A percentile compares a stretch with the other conserved stretches of the same genome.
These are phyloP conservation scores for Rhizomucor miehei DNA, from an alignment of 371 early-diverging fungal genomes.

Conservation along the genomic window DNA sequence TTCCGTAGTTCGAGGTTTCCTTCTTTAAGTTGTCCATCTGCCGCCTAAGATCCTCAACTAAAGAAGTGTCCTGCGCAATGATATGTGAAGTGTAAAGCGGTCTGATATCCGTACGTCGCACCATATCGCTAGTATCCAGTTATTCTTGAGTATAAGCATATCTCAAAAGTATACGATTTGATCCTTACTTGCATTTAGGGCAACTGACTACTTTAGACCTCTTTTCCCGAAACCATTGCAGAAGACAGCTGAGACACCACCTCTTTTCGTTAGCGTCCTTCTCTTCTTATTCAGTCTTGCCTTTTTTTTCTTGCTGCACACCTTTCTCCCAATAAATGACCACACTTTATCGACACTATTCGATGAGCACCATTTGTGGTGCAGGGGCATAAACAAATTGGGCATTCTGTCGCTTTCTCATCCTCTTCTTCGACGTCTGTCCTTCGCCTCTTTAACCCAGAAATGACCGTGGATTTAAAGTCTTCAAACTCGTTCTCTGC, in stretches of 20 bases:
- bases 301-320: not conserved
- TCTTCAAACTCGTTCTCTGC: not conserved
- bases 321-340: not conserved
- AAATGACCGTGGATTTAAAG: not conserved
- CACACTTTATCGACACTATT: not conserved
- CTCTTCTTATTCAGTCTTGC: not conserved
- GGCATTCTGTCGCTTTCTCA: not conserved
- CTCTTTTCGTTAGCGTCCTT: not conserved
- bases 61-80: not conserved
- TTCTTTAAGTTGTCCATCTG: not conserved
- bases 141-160: not conserved
- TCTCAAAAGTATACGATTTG: not conserved
- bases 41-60: not conserved
- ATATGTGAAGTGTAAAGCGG: not conserved
- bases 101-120: not conserved
- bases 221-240: not conserved
- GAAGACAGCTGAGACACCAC: not conserved
- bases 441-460: not conserved
- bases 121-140: too few relatives aligned
- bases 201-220: not conserved
- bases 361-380: not conserved
- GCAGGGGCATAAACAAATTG: not conserved
- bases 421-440: not conserved
- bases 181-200: not conserved
- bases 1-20: not conserved